Conservation (phyloP, 352 stramenopile genomes). For the Phytophthora tentaculata region DNA sequence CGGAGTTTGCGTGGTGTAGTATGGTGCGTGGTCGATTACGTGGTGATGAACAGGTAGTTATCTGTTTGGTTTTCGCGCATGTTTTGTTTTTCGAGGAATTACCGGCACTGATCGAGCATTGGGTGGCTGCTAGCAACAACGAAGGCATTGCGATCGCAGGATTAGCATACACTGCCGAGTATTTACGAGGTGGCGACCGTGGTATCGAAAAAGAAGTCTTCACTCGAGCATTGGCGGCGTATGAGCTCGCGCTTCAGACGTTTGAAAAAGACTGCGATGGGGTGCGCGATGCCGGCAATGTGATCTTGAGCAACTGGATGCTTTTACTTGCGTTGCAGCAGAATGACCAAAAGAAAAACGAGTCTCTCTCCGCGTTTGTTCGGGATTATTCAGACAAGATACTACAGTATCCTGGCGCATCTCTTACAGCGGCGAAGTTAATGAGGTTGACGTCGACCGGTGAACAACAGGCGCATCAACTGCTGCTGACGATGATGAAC, state of each 20-base stretch:
- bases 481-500: conserved; percentile 44
- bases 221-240: conserved; percentile 24
- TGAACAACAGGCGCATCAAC: conserved; percentile 19
- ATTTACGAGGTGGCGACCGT: conserved; percentile 6
- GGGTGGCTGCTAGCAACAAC: conserved; percentile 31
- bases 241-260: conserved; percentile 31
- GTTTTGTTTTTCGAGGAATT: conserved; percentile 37
- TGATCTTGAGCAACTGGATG: conserved; percentile 53
- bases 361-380: conserved; percentile 37
- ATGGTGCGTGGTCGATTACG: conserved; percentile 28
- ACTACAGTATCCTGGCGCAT: conserved; percentile 30
- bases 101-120: conserved; percentile 35
- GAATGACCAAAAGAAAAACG: conserved; percentile 11
- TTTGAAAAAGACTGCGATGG: conserved; percentile 16
- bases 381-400: conserved; percentile 27
- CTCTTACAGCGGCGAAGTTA: conserved; percentile 37
- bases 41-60: conserved; percentile 25
- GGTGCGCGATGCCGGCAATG: conserved; percentile 21
- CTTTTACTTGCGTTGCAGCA: conserved; percentile 33
- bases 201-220: conserved; percentile 10
- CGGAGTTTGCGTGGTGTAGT: conserved; percentile 35
- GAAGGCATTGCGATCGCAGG: conserved; percentile 31
- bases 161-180: conserved; percentile 40
- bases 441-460: conserved; percentile 12
- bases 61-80: conserved; percentile 35